Conservation (phyloP, 208 protist species). For the Entamoeba invadens region DNA sequence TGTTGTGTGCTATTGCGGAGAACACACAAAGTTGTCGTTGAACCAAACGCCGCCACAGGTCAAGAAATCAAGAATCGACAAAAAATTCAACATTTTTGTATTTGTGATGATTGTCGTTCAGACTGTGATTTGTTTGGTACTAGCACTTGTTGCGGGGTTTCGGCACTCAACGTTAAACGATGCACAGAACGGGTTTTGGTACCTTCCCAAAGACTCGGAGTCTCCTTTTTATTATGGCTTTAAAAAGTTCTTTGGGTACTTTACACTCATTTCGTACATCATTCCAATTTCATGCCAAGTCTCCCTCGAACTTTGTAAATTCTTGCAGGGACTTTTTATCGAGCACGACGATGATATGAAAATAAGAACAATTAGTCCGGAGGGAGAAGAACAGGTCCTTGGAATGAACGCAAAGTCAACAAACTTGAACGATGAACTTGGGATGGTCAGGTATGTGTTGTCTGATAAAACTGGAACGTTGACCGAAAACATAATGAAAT, state of each 20-base stretch:
- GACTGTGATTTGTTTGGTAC: conserved; percentile 28
- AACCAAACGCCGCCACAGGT: conserved; percentile 62
- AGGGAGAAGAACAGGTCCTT: not conserved
- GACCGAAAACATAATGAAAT: conserved; percentile 80
- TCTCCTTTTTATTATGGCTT: conserved; percentile 33
- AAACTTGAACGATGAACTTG: conserved; percentile 85
- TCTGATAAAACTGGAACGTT: conserved; percentile 94
- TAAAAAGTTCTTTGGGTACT: conserved; percentile 49
- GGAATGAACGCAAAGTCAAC: conserved; percentile 67
- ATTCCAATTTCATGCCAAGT: conserved; percentile 82
- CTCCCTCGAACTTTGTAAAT: conserved; percentile 87
- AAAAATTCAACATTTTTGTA: conserved; percentile 73
- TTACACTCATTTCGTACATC: conserved; percentile 86
- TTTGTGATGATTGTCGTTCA: conserved; percentile 36
- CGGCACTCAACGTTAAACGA: too few species aligned
- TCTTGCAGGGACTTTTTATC: conserved; percentile 76
- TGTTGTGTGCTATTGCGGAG: conserved; percentile 69
- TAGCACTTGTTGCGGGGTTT: not conserved
- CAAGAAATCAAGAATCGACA: conserved; percentile 66
- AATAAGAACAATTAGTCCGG: not conserved
- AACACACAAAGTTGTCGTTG: conserved; percentile 72
- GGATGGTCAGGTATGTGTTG: conserved; percentile 81
- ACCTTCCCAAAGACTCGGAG: not conserved
- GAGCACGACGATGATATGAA: conserved; percentile 48
- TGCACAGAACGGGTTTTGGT: not conserved